Percentiles rank a stretch among this genome's conserved stretches.
Conservation (phyloP, 2,329 filamentous ascomycete species). For the Alternaria arbusti region DNA sequence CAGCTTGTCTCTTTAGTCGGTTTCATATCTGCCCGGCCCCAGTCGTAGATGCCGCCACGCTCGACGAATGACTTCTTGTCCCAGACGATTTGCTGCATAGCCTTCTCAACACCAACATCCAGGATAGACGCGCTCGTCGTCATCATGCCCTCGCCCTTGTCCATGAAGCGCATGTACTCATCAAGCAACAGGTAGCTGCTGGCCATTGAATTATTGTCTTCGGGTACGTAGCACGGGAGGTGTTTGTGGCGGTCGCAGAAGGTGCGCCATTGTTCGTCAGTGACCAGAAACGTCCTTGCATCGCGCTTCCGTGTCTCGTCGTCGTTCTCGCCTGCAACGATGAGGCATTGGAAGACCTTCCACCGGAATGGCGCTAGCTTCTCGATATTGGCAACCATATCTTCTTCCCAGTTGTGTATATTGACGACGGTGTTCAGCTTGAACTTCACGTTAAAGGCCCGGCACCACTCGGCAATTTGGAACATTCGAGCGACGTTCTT, state of each 20-base stretch:
- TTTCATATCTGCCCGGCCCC: background rate
- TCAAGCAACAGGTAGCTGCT: conserved; percentile 3
- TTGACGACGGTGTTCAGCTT: conserved; percentile 10
- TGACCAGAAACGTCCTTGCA: conserved; percentile 2
- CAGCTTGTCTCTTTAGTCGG: background rate
- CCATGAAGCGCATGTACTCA: conserved; percentile 8
- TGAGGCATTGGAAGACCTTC: conserved; percentile 7
- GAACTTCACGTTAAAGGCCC: conserved; percentile 2
- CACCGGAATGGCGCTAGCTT: conserved; percentile 9
- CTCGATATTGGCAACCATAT: conserved; percentile 1
- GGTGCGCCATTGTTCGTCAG: background rate
- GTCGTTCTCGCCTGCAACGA: conserved; percentile 8
- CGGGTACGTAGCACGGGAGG: background rate
- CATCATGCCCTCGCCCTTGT: background rate
- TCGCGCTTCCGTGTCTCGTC: background rate
- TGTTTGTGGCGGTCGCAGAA: conserved; percentile 2
- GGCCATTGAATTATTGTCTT: conserved; percentile 5
- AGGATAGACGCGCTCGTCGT: background rate
- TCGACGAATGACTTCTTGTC: conserved; percentile 8
- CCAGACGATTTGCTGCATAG: conserved; percentile 4
- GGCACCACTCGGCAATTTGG: background rate
- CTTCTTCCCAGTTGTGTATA: conserved; percentile 3
- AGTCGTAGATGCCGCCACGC: conserved; percentile 4
- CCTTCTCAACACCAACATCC: background rate
- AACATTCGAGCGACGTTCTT: background rate